Evolutionary conservation across 2,329 filamentous ascomycete genomes (phyloP).

Genomic region (Penicillium brevicompactum): DNA sequence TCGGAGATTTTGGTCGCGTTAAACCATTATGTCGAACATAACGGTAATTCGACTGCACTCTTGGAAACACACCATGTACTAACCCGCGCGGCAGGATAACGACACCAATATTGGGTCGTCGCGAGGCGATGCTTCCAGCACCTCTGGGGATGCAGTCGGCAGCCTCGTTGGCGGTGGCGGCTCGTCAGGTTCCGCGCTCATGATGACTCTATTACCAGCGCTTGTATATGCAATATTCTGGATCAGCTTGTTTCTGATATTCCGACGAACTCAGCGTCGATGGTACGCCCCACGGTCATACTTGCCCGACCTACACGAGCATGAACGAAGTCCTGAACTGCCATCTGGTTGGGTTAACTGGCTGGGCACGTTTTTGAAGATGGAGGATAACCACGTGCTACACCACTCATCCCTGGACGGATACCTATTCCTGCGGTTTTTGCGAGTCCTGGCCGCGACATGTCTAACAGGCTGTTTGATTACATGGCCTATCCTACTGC

Average conservation of each 20-base stretch:
- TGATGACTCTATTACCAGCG: slow-evolving; percentile 53
- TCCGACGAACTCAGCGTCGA: slow-evolving; percentile 47
- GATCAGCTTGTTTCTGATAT: slow-evolving; percentile 49
- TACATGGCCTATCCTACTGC: slow-evolving; percentile 86
- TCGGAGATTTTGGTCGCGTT: slow-evolving; percentile 1
- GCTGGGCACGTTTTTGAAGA: slow-evolving; percentile 55
- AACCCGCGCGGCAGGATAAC: slow-evolving; percentile 32
- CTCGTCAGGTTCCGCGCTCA: slow-evolving; percentile 53
- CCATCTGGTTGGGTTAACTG: slow-evolving; percentile 55
- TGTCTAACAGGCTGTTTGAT: slow-evolving; percentile 80
- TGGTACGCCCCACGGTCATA: slow-evolving; percentile 51
- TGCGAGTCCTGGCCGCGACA: slow-evolving; percentile 75
- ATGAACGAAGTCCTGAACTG: slow-evolving; percentile 52
- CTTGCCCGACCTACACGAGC: slow-evolving; percentile 44
- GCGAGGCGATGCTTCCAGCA: slow-evolving; percentile 41
- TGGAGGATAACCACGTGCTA: slow-evolving; percentile 76
- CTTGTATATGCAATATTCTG: slow-evolving; percentile 48
- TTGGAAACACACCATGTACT: not conserved
- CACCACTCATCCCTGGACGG: slow-evolving; percentile 89
- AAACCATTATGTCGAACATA: slow-evolving; percentile 17
- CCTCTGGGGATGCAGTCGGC: slow-evolving; percentile 32
- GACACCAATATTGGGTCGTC: slow-evolving; percentile 47
- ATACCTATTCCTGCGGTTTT: slow-evolving; percentile 86
- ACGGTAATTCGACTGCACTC: slow-evolving; percentile 9
- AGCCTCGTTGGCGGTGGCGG: slow-evolving; percentile 39